phyloP scores from a whole-genome alignment of 306 rosid genomes.

The Carpinus fangiana region DNA sequence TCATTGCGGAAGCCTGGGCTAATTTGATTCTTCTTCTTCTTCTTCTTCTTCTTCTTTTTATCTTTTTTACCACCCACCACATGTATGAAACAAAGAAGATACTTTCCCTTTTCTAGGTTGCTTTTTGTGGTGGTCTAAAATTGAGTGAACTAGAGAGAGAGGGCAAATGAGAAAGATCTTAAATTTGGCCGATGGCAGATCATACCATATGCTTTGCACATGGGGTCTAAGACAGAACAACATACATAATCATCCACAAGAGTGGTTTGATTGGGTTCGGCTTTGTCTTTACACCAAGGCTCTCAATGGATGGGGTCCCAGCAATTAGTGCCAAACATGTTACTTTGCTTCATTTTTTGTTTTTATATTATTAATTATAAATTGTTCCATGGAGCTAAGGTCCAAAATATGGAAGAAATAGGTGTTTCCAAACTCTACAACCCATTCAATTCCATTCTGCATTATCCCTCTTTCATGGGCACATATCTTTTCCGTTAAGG shows the following conservation, averaged over 20 bases:
- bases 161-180: slow-evolving; percentile 1
- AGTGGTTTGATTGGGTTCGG: slow-evolving; percentile 8
- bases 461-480: not conserved
- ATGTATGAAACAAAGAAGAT: not conserved
- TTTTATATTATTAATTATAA: not conserved
- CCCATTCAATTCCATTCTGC: not conserved
- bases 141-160: not conserved
- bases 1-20: not conserved
- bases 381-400: slow-evolving; percentile 3
- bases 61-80: slow-evolving; percentile 18
- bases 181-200: not conserved
- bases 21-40: not conserved
- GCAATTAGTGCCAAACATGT: slow-evolving; percentile 9
- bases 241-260: not conserved
- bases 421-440: not conserved
- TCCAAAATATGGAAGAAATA: not conserved
- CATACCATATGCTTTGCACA: slow-evolving; percentile 1
- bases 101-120: not conserved
- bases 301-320: slow-evolving; percentile 3
- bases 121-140: not conserved
- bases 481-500: not conserved
- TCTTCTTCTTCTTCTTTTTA: not conserved
- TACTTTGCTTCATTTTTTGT: not conserved
- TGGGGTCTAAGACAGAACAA: not conserved
- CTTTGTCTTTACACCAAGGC: not conserved